A percentile compares a stretch with the other conserved stretches of the same genome.
These are phyloP conservation scores for Glonium stellatum DNA, from an alignment of 495 filamentous ascomycete species.

Conservation along the genomic window DNA sequence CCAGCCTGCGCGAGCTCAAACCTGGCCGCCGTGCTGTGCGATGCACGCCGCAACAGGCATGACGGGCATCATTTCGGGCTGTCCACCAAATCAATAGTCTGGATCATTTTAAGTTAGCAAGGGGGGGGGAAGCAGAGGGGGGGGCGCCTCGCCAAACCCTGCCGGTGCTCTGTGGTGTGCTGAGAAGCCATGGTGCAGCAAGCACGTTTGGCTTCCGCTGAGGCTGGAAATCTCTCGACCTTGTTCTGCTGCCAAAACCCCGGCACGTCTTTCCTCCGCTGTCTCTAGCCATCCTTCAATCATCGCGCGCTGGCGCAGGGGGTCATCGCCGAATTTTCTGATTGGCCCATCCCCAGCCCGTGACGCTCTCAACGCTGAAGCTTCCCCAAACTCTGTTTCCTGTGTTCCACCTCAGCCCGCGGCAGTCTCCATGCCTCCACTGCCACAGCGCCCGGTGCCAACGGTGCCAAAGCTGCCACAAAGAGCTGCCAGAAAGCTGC, in stretches of 20 bases:
- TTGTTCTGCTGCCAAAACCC: slow-evolving; percentile 6
- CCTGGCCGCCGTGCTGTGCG: slow-evolving; percentile 18
- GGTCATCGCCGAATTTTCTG: slow-evolving; percentile 9
- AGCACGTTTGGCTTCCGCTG: slow-evolving; percentile 19
- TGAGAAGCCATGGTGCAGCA: slow-evolving; percentile 15
- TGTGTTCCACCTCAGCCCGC: slow-evolving; percentile 20
- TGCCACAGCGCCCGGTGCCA: too few species aligned
- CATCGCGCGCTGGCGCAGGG: neutral
- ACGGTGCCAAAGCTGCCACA: too few species aligned
- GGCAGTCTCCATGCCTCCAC: slow-evolving; percentile 13
- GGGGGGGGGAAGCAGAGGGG: too few species aligned
- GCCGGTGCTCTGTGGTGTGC: slow-evolving; percentile 18
- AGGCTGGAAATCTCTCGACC: slow-evolving; percentile 12
- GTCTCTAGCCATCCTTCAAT: too few species aligned
- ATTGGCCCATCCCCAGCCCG: slow-evolving; percentile 16
- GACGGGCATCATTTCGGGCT: slow-evolving; percentile 24
- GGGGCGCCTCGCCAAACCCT: slow-evolving; percentile 29
- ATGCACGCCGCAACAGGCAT: slow-evolving; percentile 26
- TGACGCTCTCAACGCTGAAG: neutral
- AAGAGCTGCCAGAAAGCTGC: too few species aligned
- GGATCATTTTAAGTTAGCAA: slow-evolving; percentile 12
- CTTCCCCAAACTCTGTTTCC: neutral
- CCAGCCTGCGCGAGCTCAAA: slow-evolving; percentile 7
- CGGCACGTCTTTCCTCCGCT: slow-evolving; percentile 3
- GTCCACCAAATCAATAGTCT: slow-evolving; percentile 22